Percentiles rank a stretch among this genome's conserved stretches.
Conservation (phyloP, 768 basidiomycete species). For the Hirschioporus abietinus region DNA sequence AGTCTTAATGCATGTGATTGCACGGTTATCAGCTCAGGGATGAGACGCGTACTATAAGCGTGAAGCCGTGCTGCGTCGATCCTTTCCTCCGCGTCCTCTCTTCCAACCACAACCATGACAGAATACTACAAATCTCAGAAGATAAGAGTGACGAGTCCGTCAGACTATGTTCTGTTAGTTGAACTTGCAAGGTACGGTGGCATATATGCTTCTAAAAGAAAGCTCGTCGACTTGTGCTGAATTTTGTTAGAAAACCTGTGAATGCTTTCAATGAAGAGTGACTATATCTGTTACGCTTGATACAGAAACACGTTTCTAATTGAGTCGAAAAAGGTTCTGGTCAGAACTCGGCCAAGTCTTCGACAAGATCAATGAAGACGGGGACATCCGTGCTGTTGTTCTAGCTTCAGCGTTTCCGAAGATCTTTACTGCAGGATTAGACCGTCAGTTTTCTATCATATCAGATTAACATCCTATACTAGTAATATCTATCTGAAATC, state of each 20-base stretch:
- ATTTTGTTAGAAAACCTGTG: conserved; percentile 44
- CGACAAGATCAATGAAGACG: conserved; percentile 42
- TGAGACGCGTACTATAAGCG: too few species aligned
- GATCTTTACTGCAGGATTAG: conserved; percentile 79
- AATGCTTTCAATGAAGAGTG: conserved; percentile 60
- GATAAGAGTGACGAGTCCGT: conserved; percentile 30
- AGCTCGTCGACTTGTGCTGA: not conserved
- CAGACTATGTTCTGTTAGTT: conserved; percentile 34
- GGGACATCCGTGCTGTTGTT: conserved; percentile 66
- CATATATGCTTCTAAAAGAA: not conserved
- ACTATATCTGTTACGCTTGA: conserved; percentile 5
- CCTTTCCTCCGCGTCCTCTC: not conserved
- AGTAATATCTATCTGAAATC: not conserved
- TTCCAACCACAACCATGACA: not conserved
- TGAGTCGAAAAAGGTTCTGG: conserved; percentile 54
- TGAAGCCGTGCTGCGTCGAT: too few species aligned
- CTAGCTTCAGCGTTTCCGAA: conserved; percentile 67
- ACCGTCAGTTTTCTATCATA: conserved; percentile 44
- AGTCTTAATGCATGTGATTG: too few species aligned
- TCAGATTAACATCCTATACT: not conserved
- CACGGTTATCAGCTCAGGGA: too few species aligned
- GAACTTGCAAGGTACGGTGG: conserved; percentile 30
- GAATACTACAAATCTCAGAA: not conserved
- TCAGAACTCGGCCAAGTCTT: conserved; percentile 59
- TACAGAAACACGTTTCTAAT: not conserved